Base-by-base conservation (phyloP, 495 filamentous ascomycete species). In the Trichodelitschia bisporula region DNA sequence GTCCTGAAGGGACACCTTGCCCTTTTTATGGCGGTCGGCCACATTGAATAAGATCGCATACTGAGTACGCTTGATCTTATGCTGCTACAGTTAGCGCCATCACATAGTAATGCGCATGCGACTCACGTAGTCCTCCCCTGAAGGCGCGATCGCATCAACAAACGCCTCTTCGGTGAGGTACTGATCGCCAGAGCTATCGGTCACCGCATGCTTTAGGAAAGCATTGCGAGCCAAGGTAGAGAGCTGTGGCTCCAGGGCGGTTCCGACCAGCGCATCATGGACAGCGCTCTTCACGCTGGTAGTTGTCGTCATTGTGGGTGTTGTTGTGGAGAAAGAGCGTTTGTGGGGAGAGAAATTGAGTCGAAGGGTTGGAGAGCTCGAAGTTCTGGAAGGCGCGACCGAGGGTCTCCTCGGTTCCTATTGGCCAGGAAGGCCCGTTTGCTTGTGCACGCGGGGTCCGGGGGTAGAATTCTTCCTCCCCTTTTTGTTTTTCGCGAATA, bases 21-120 rank as follows among this genome's bases (percentile, higher is more conserved):
- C 79, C 15, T 54, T 54, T 31, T 58, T 64, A 26, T 62, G 62
- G 30, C 77, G 64, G 50, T 97, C 86, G 36, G 86, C 86, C 19
- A 97, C 71, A 32, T 57, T 54, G 51, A 95, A 97, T 6, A 97
- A 72, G 42, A 97, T 77, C 5, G 67, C 70, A 51, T 92, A 97
- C 47, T 93, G 83, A 42, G 82, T 72, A 35, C 86, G 72, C 51
- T 78, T 74, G 57, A 95, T 93, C 53, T 97, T 97, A 58, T 93
- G 84, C 82, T 93, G 24, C 32, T 36, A 26, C 31, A 33, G 36
- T 29, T 29, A 14, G 26, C 10, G 19, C 30, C 11, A 31, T 24
- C 9, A 24, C 19, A 18, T 23, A 16, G 26, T 40, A 41, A 28
- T 41, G 38, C 14, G 12, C 14, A 15, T 36, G 25, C 33, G 36